phyloP scores from a whole-genome alignment of 139 green algal species.

The Tetradesmus lagerheimii region DNA sequence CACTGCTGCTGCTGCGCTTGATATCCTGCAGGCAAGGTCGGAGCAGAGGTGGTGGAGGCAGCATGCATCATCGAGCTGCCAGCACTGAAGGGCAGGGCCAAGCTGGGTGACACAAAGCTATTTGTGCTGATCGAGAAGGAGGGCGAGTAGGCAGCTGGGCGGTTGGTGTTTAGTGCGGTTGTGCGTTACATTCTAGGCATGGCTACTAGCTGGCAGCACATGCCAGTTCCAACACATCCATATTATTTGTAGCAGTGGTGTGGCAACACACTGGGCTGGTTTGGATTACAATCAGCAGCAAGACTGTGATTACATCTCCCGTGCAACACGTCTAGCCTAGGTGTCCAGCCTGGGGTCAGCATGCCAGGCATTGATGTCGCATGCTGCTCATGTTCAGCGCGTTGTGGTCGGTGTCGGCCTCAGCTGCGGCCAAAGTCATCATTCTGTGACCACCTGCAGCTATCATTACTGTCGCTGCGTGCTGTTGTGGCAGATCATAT shows the following conservation, averaged over 20 bases:
- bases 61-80: constrained; percentile 93
- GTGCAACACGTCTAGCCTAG: too few species aligned
- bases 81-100: constrained; percentile 84
- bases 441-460: neutral
- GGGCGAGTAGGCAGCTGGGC: constrained; percentile 52
- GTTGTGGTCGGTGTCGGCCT: too few species aligned
- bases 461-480: neutral
- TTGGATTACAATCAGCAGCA: too few species aligned
- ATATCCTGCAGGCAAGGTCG: constrained; percentile 73
- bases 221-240: too few species aligned
- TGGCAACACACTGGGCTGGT: too few species aligned
- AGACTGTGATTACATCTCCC: too few species aligned
- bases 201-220: too few species aligned
- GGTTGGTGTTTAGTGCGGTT: neutral
- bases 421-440: neutral
- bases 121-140: constrained; percentile 92
- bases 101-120: constrained; percentile 75
- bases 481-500: neutral
- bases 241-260: too few species aligned
- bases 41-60: constrained; percentile 83
- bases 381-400: too few species aligned
- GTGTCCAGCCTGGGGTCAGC: too few species aligned
- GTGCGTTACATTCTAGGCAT: too few species aligned
- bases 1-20: neutral
- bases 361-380: too few species aligned